phyloP scores from a whole-genome alignment of 805 yeast genomes.

The Ogataea wickerhamii region DNA sequence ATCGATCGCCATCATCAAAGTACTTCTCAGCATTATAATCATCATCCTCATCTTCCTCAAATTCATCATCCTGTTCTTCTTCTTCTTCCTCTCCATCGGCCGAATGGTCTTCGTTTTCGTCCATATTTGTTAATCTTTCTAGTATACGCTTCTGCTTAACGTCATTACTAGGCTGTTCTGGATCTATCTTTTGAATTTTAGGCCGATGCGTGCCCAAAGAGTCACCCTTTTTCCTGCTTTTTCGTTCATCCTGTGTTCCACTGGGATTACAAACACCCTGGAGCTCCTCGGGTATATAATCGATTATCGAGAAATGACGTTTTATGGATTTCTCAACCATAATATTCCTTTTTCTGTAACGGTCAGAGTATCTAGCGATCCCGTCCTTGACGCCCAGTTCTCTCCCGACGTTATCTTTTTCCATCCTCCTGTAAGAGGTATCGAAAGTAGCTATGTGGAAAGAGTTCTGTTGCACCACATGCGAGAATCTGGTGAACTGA shows the following conservation, averaged over 20 bases:
- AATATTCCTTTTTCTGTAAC: slow-evolving; percentile 66
- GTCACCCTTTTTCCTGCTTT: not conserved
- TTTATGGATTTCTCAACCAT: slow-evolving; percentile 49
- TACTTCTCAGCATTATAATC: slow-evolving; percentile 79
- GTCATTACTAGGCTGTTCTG: slow-evolving; percentile 26
- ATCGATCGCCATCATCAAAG: slow-evolving; percentile 70
- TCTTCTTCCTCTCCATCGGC: slow-evolving; percentile 44
- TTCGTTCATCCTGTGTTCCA: not conserved
- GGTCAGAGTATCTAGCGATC: slow-evolving; percentile 77
- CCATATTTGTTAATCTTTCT: slow-evolving; percentile 34
- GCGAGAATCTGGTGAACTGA: slow-evolving; percentile 52
- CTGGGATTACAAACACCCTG: slow-evolving; percentile 27
- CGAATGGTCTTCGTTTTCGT: slow-evolving; percentile 41
- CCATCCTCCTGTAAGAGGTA: slow-evolving; percentile 18
- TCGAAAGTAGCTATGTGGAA: slow-evolving; percentile 57
- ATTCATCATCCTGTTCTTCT: slow-evolving; percentile 65
- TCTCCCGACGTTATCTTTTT: slow-evolving; percentile 25
- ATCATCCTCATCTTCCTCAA: slow-evolving; percentile 71
- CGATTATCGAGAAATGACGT: slow-evolving; percentile 71
- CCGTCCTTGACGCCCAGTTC: slow-evolving; percentile 58
- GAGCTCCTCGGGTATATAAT: slow-evolving; percentile 75
- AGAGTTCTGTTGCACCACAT: slow-evolving; percentile 58
- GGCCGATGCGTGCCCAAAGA: not conserved
- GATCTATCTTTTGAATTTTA: slow-evolving; percentile 14
- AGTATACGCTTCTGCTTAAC: slow-evolving; percentile 28